These are phyloP conservation scores for Primulina eburnea DNA, from an alignment of 257 asterid genomes.

Conservation along the genomic window DNA sequence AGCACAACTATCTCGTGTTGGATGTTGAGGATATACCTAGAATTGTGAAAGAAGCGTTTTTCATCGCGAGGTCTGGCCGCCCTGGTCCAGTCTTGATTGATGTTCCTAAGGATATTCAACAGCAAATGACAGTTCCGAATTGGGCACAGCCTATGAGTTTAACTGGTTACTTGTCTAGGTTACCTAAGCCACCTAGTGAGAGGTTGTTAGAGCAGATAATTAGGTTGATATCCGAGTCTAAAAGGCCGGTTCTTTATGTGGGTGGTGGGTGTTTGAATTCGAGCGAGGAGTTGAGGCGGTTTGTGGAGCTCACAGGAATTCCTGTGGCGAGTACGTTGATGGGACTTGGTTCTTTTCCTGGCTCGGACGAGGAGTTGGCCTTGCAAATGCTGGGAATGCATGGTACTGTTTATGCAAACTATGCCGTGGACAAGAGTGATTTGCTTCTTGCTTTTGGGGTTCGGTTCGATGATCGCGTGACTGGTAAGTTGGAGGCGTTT, in stretches of 20 bases:
- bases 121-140: constrained; percentile 67
- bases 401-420: constrained; percentile 79
- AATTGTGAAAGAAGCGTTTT: constrained; percentile 63
- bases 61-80: constrained; percentile 55
- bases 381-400: constrained; percentile 93
- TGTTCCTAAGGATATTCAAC: constrained; percentile 79
- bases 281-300: constrained; percentile 55
- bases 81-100: constrained; percentile 85
- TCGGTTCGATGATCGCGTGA: constrained; percentile 81
- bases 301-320: constrained; percentile 67
- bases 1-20: constrained; percentile 72
- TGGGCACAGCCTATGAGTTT: constrained; percentile 69
- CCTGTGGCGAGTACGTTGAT: constrained; percentile 80
- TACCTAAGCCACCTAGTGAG: constrained; percentile 50
- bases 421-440: constrained; percentile 72
- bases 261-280: constrained; percentile 91
- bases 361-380: constrained; percentile 53
- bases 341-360: constrained; percentile 74
- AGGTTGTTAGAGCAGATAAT: constrained; percentile 49
- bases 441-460: constrained; percentile 82
- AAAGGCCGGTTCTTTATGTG: constrained; percentile 67
- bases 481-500: constrained; percentile 76
- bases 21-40: constrained; percentile 73
- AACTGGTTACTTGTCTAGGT: constrained; percentile 56
- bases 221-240: constrained; percentile 60